Percentiles rank a stretch among this genome's conserved stretches.
phyloP scores from a whole-genome alignment of 208 protist genomes.

The Acanthamoeba sp. region DNA sequence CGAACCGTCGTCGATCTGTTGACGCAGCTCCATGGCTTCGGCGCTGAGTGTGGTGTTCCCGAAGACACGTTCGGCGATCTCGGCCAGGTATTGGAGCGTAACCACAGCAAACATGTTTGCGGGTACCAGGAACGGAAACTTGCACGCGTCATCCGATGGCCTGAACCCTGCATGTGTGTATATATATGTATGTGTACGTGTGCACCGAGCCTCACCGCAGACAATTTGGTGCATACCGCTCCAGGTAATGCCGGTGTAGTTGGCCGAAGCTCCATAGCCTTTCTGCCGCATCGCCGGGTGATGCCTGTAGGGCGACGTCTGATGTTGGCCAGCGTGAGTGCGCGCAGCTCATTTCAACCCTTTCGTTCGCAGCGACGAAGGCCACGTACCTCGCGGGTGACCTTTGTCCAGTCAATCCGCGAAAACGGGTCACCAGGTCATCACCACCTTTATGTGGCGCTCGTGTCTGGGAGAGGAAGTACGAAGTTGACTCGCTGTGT shows the following conservation, averaged over 20 bases:
- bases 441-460: too few species aligned
- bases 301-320: constrained; percentile 13
- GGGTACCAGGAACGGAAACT: constrained; percentile 76
- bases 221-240: constrained; percentile 38
- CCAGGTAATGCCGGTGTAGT: constrained; percentile 71
- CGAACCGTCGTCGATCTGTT: constrained; percentile 63
- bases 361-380: too few species aligned
- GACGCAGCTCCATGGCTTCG: background rate
- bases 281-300: background rate
- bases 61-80: constrained; percentile 26
- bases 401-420: too few species aligned
- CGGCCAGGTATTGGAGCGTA: constrained; percentile 30
- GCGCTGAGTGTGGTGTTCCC: background rate
- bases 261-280: background rate
- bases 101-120: constrained; percentile 82
- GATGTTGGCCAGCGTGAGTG: background rate
- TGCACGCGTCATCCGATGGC: constrained; percentile 80
- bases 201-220: background rate
- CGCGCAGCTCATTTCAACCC: too few species aligned
- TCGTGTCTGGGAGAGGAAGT: too few species aligned
- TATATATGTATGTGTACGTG: too few species aligned
- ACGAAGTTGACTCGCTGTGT: constrained; percentile 57
- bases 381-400: too few species aligned
- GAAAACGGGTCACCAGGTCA: too few species aligned
- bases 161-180: constrained; percentile 74